Base-by-base conservation (phyloP, 441 rosid species). In the Pelargonium myrrhifolium region DNA sequence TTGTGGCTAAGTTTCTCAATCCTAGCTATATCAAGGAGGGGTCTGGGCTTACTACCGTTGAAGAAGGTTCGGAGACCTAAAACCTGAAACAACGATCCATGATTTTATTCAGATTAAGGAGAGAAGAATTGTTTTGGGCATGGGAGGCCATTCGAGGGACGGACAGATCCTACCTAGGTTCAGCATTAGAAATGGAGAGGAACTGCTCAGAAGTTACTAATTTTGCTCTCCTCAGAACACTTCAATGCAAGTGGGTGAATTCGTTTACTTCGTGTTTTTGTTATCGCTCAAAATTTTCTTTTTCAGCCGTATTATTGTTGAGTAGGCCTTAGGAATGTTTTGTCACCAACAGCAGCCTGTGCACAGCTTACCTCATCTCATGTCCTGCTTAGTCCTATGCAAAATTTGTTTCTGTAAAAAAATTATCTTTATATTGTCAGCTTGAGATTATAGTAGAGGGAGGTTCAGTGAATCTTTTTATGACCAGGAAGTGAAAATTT, bases 1-100 rank as follows among this genome's bases (percentile, higher is more conserved):
- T 94, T 59, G 85, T 89, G 0, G 86, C 92, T 20, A 94, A 88
- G 88, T 94, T 94, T 78, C 83, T 94, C 31, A 82, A 89, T 81
- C 89, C 97, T 0, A 65, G 79, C 49, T 91, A 87, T 69, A 70
- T 84, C 68, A 78, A 80, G 68, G 96, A 89, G 74, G 91, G 89
- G 24, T 53, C 59, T 42, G 73, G 76, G 35, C 90, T 88, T 70
- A 85, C 92, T 56, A 87, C 96, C 0, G 96, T 87, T 15, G 89
- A 84, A 72, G 98, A 93, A 79, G 90, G 78, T 58, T 76, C 79
- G 1, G 98, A 93, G 79, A 79, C 78, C 5, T 53, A 74, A 77
- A 9, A 47, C 59, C n/a, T 35, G 35, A 68, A 45, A 53, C 20
- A 53, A 53, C 2, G 17, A 17, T 53, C 9, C 22, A 6, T 17